Evolutionary conservation across 177 flowering plant species (phyloP), one percentile per base, ranked within the genome.

Genomic region (Vitis hybrid): DNA sequence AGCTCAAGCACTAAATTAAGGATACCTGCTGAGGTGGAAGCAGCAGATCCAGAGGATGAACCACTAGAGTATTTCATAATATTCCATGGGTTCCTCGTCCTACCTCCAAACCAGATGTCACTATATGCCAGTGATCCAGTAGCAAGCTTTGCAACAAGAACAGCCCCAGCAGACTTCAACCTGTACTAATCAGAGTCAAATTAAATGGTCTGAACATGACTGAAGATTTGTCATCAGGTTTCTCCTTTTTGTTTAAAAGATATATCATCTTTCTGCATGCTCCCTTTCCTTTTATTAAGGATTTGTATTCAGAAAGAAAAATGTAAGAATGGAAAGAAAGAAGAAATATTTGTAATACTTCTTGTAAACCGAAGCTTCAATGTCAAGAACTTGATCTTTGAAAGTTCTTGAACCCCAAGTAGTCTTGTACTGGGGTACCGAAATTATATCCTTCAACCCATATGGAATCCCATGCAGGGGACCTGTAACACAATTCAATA

Each of bases 381-480:
- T 78, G 68, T 94, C 82, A 73, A 94, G 87, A 72, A 89, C 84
- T 84, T 92, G 97, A 80, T 91, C 69, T 79, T 82, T 79, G 71
- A 89, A 92, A 59, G 83, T 72, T 73, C 12, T 85, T 51, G 97
- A 94, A 59, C 98, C 98, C 97, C 97, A 94, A n/a, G 98, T 92
- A 9, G 97, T 94, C 71, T 80, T 83, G 83, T 90, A 90, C 8
- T 69, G 67, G 3, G 97, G 97, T 55, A 94, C 98, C 9, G 98
- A 74, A 58, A 94, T 88, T 69, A 88, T 94, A 75, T 94, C 98
- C 79, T 92, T 94, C 74, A 94, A 69, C n/a, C 98, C 98, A 78
- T 91, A 94, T 22, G 98, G 98, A 59, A 94, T 91, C 31, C 98
- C 98, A 83, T 92, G 98, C 15, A 92, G 97, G 71, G 97, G 97